Evolutionary conservation across 805 yeast genomes (phyloP).

Genomic region (Candida chilensis): DNA sequence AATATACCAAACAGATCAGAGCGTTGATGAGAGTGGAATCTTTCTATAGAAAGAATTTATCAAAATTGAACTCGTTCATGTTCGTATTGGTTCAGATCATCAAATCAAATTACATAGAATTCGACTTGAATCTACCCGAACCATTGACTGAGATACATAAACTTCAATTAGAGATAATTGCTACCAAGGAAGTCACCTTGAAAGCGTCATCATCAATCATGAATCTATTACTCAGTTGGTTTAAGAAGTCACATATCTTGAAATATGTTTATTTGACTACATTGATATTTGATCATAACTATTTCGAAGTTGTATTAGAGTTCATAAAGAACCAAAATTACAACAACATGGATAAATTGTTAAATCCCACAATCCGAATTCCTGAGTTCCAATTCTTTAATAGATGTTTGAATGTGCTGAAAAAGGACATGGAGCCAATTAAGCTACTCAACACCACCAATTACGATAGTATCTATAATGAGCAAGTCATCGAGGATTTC

Average conservation of each 20-base stretch:
- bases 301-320: slow-evolving; percentile 25
- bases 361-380: slow-evolving; percentile 8
- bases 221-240: slow-evolving; percentile 58
- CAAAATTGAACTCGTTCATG: slow-evolving; percentile 53
- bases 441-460: neutral
- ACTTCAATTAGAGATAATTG: slow-evolving; percentile 42
- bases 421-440: neutral
- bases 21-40: slow-evolving; percentile 48
- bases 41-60: slow-evolving; percentile 44
- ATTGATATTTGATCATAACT: slow-evolving; percentile 67
- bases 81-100: slow-evolving; percentile 57
- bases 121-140: slow-evolving; percentile 1
- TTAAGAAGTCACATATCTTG: slow-evolving; percentile 65
- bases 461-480: too few species aligned
- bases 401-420: slow-evolving; percentile 13
- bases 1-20: slow-evolving; percentile 20
- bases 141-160: slow-evolving; percentile 8
- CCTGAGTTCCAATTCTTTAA: slow-evolving; percentile 26
- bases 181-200: slow-evolving; percentile 54
- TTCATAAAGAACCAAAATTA: slow-evolving; percentile 7
- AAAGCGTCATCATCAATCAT: slow-evolving; percentile 52
- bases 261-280: slow-evolving; percentile 71
- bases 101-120: slow-evolving; percentile 31
- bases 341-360: neutral
- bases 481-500: slow-evolving; percentile 6